Evolutionary conservation across 2,329 filamentous ascomycete genomes (phyloP), one percentile per base, ranked within the genome.

Genomic region (Aspergillus sp.): DNA sequence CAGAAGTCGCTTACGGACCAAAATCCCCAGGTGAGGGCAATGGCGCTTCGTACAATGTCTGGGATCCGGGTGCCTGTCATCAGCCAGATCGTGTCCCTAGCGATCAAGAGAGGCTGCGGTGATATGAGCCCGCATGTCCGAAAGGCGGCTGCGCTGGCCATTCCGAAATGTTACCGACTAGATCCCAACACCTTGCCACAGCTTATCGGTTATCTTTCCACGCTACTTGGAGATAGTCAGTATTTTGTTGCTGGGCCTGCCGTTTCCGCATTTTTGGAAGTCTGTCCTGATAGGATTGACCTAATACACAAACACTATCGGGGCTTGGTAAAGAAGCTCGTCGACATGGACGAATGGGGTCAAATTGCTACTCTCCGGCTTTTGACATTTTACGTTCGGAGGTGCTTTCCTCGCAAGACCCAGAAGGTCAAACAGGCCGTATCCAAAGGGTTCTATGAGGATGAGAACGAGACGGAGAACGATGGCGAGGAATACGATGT

Each of bases 271-370:
- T 96, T 95, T 64, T 73, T 95, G 70, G 90, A 96, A 59, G 79
- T 97, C 24, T 97, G 93, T 60, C 92, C 94, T 0, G 87, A 95
- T 14, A 80, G 88, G 49, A 81, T 96, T 58, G 92, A 96, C 67
- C 76, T 99, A 54, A 85, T 99, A 60, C 94, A 99, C 72, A 86
- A 88, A 59, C 88, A 96, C 67, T 99, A 97, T 73, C 84, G 90
- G 47, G 80, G 83, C 33, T 76, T 99, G 57, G 86, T 95, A 57
- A 89, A 85, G 70, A 96, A 96, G 76, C 76, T 97, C 48, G 90
- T 96, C 20, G 94, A 99, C 68, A 99, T 99, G 94, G 94, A 99
- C 66, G 94, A 99, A 73, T 99, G 94, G 94, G 89, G 91, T 40
- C 94, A 99, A 73, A 72, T 97, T 49, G 88, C 90, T 2, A 89